Evolutionary conservation across 192 early-diverging fungal genomes (phyloP), one percentile per base, ranked within the genome.

Genomic region (Dissophora globulifera): DNA sequence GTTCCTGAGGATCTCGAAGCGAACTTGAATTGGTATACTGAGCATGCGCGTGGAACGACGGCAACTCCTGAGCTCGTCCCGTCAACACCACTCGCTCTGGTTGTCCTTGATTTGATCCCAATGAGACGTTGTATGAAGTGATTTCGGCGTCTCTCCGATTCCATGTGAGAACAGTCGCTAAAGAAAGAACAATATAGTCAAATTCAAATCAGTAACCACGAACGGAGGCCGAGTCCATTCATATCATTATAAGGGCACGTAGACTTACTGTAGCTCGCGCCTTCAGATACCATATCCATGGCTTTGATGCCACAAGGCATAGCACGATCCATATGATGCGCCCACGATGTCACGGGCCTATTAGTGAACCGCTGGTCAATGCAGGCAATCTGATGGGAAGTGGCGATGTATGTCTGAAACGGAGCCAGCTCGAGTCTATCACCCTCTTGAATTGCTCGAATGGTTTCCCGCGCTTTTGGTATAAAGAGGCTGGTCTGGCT

Each of bases 351-450:
- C 10, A 70, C 41, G 13, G 67, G 52, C 32, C 50, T 29, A n/a
- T 70, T 70, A 16, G 67, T 17, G 32, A 51, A 70, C 16, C 67
- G 50, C 43, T 70, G 57, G 51, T 70, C 67, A 43, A 70, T 54
- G 16, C 58, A 61, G 13, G 58, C 58, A 15, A 70, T 35, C 25
- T 70, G 67, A 17, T 55, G 58, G 7, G 67, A 61, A 2, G 67
- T 61, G 20, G 67, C 67, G 32, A 70, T 40, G 20, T 60, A 70
- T n/a, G 50, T 60, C 11, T 61, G 58, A 17, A 70, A 70, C 13
- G 67, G 67, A 6, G 58, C 33, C 10, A 47, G 27, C 7, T 29
- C 2, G 1, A 52, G 48, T 1, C 12, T n/a, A 3, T 17, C 15
- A 25, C 56, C 46, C 51, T 70, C 67, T 45, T 70, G 67, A 22